These are phyloP conservation scores for Kuraishia hungarica DNA, from an alignment of 805 yeast species.

Conservation along the genomic window DNA sequence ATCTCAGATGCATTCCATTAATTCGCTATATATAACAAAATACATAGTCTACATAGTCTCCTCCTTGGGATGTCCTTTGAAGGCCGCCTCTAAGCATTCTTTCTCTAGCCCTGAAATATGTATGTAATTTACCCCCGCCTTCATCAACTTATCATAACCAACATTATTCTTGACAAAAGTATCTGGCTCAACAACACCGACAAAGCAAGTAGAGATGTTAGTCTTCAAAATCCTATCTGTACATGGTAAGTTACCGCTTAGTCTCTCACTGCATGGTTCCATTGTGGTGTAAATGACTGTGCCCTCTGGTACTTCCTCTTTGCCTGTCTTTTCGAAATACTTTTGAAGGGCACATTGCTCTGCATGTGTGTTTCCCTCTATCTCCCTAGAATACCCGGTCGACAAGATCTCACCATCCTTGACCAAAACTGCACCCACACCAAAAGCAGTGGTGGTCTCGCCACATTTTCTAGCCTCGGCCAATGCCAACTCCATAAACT, in stretches of 20 bases:
- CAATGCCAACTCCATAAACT: slow-evolving; percentile 69
- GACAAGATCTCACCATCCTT: slow-evolving; percentile 53
- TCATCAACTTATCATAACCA: slow-evolving; percentile 47
- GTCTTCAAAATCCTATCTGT: slow-evolving; percentile 57
- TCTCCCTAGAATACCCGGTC: slow-evolving; percentile 84
- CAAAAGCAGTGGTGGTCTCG: slow-evolving; percentile 76
- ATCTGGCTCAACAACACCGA: slow-evolving; percentile 87
- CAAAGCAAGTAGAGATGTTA: slow-evolving; percentile 65
- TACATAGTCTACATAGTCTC: background rate
- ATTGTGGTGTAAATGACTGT: slow-evolving; percentile 86
- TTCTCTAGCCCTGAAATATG: slow-evolving; percentile 80
- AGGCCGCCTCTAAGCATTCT: slow-evolving; percentile 60
- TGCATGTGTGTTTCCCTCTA: slow-evolving; percentile 94
- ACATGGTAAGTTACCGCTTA: slow-evolving; percentile 89
- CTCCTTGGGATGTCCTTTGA: slow-evolving; percentile 50
- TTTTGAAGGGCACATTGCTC: slow-evolving; percentile 91
- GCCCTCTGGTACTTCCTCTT: slow-evolving; percentile 53
- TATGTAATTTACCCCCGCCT: slow-evolving; percentile 57
- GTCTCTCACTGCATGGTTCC: slow-evolving; percentile 91
- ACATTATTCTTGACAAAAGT: slow-evolving; percentile 77
- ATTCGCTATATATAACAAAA: background rate
- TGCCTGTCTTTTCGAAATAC: slow-evolving; percentile 33
- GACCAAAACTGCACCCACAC: slow-evolving; percentile 88
- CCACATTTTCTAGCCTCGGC: slow-evolving; percentile 74
- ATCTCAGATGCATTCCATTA: no score